These are phyloP conservation scores for Beauveria australis DNA, from an alignment of 2,329 filamentous ascomycete genomes.

Conservation along the genomic window DNA sequence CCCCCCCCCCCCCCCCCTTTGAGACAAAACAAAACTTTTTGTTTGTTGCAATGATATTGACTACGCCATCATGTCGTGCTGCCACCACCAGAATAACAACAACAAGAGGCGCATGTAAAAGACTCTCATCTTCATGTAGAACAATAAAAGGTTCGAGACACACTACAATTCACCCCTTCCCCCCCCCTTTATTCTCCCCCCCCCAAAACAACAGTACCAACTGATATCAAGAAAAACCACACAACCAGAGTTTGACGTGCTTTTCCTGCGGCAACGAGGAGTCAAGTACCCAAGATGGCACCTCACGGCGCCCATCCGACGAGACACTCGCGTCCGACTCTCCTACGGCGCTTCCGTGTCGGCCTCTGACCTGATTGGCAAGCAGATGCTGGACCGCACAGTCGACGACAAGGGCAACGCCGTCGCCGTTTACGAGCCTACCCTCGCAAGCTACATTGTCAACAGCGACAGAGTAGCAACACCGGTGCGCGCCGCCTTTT, in stretches of 20 bases:
- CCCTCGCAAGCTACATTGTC: conserved; percentile 65
- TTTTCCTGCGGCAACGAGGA: conserved; percentile 32
- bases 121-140: conserved; percentile 1
- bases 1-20: not conserved
- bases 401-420: conserved; percentile 39
- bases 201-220: too few species aligned
- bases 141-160: conserved; percentile 16
- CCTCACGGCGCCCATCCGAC: conserved; percentile 28
- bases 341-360: conserved; percentile 38
- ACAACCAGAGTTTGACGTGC: conserved; percentile 29
- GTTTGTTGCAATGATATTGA: not conserved
- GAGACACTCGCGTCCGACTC: conserved; percentile 25
- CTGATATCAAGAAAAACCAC: too few species aligned
- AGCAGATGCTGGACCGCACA: conserved; percentile 49
- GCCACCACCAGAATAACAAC: too few species aligned
- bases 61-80: not conserved
- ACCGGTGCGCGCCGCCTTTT: conserved; percentile 30
- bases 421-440: conserved; percentile 55
- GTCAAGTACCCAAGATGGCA: conserved; percentile 28
- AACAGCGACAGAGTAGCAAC: conserved; percentile 64
- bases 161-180: too few species aligned
- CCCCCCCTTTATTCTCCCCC: too few species aligned
- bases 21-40: not conserved
- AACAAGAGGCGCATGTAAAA: not conserved
- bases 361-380: conserved; percentile 56